Evolutionary conservation across 352 stramenopile species (phyloP).

Genomic region (Saprolegnia parasitica): DNA sequence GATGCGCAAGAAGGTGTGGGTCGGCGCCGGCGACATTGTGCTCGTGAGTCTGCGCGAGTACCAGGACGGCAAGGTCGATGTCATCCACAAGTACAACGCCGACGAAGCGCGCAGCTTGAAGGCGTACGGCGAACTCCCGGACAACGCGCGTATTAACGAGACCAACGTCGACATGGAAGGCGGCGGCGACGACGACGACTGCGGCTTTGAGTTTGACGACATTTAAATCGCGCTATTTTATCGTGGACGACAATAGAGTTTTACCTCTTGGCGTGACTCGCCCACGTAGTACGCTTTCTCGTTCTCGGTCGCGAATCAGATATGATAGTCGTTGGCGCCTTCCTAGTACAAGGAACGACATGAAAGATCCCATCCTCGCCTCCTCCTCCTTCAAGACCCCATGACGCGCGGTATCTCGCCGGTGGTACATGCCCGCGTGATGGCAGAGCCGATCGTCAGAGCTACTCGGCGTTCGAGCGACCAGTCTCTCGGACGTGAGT

Average conservation of each 20-base stretch:
- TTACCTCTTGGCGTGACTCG: neutral
- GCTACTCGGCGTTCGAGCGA: too few relatives aligned
- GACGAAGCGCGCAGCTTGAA: conserved; percentile 98
- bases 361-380: too few relatives aligned
- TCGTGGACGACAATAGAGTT: conserved; percentile 17
- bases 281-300: neutral
- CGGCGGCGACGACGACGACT: conserved; percentile 82
- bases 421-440: too few relatives aligned
- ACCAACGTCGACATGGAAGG: conserved; percentile 84
- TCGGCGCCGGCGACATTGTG: conserved; percentile 98
- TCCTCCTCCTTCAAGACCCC: too few relatives aligned
- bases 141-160: conserved; percentile 90
- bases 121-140: conserved; percentile 98
- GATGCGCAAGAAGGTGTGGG: conserved; percentile 99
- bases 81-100: conserved; percentile 98
- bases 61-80: conserved; percentile 99
- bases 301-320: neutral
- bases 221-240: conserved; percentile 50
- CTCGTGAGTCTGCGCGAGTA: conserved; percentile 98
- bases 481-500: too few relatives aligned
- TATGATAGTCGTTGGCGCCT: neutral
- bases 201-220: conserved; percentile 88
- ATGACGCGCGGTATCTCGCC: too few relatives aligned
- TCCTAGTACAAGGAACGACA: too few relatives aligned
- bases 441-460: too few relatives aligned